Evolutionary conservation across 495 filamentous ascomycete species (phyloP), one percentile per base, ranked within the genome.

Genomic region (Aspergillus carlsbadensis): DNA sequence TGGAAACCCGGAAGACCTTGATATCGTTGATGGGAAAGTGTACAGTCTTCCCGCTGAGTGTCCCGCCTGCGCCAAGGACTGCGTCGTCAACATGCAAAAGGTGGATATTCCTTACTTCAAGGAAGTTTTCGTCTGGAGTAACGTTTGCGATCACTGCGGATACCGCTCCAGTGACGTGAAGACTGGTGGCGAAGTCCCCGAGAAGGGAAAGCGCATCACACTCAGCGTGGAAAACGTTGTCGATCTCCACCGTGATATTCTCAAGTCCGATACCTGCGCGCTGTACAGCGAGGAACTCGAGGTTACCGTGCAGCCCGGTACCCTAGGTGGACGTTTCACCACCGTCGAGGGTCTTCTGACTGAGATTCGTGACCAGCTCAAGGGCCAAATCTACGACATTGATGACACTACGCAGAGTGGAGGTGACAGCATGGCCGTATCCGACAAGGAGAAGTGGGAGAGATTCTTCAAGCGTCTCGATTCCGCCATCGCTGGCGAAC

Each of bases 101-200:
- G 89, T 98, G 40, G 87, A 92, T 59, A 97, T 99, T 52, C 94
- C 94, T 0, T 84, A 95, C 70, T 99, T 99, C 79, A 96, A 96
- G 70, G 85, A 97, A 60, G 94, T 98, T 17, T 82, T 95, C 42
- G 75, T 98, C 59, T 96, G 92, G 84, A 88, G 84, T 62, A 96
- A 91, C 10, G 83, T 85, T 49, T 98, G 94, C 66, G 84, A 89
- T 24, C 76, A 87, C 71, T 98, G 94, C 67, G 92, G 91, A n/a
- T 97, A 97, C 72, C 86, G 89, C 49, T 91, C 84, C 58, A 96
- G 92, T 70, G 94, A 99, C 67, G 88, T 98, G 50, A 97, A 97
- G 78, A 96, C 95, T 1, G 95, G 95, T 58, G 95, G 94, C 54
- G 91, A 85, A 61, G 84, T 99, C 18, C 94, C 95, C 6, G 87